Evolutionary conservation across 2,329 filamentous ascomycete species (phyloP), one percentile per base, ranked within the genome.

Genomic region (Exserohilum rostratum): DNA sequence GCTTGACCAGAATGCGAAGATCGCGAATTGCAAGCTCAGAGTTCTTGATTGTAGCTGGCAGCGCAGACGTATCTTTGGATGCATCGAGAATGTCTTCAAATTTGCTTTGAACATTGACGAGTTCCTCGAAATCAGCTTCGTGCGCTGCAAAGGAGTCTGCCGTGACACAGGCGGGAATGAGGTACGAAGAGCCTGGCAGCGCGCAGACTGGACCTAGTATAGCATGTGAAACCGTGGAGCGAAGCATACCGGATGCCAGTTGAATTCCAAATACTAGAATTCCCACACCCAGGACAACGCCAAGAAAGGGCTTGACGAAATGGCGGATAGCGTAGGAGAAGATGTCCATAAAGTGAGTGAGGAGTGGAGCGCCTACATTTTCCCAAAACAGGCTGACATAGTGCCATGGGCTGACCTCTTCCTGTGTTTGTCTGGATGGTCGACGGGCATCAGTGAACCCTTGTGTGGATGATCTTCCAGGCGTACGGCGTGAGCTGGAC

Each of bases 1-100:
- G 86, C 34, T 85, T 82, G 30, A 96, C 88, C 39, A 92, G 81
- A 22, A 85, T 87, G 29, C 88, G 85, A 20, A 95, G 77, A 65
- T 93, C 90, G 35, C 90, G 84, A 31, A 95, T 87, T 1, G 88
- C 87, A 2, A 85, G 80, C 72, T 93, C 90, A 2, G 87, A 87
- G 9, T 86, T 83, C 77, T 91, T 93, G 86, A 95, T 92, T 63
- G 91, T 88, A 62, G 90, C 80, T 0, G 90, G 90, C 3, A 95
- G 76, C 1, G 85, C 85, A 1, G 87, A 84, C 1, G 87, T 85
- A 18, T 86, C 82, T 1, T 85, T 83, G 13, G 85, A 86, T 54
- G 86, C 84, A 61, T 90, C 85, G 3, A 95, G 76, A 0, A 95
- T 86, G 53, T 89, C 84, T 72, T 92, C 90, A 51, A 96, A 91